These are phyloP conservation scores for Tuber brumale DNA, from an alignment of 495 filamentous ascomycete species.

Conservation along the genomic window DNA sequence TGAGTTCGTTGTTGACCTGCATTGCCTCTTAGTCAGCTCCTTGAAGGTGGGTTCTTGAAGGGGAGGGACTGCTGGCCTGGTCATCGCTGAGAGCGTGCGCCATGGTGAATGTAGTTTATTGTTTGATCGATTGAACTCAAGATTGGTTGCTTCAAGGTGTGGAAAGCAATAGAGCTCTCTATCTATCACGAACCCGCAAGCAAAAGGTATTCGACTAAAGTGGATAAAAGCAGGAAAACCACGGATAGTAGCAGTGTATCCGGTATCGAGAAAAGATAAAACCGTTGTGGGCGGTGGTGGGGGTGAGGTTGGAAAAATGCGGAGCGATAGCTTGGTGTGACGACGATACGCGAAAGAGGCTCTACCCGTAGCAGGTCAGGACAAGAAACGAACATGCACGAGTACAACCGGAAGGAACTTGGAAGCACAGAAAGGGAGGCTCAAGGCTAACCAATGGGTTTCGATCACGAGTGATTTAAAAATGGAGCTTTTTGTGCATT, in stretches of 20 bases:
- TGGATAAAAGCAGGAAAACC: not conserved
- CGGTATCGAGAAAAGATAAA: not conserved
- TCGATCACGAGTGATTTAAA: not conserved
- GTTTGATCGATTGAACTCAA: not conserved
- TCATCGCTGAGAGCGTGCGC: conserved; percentile 96
- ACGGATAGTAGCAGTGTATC: not conserved
- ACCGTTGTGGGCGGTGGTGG: not conserved
- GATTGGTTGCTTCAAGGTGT: not conserved
- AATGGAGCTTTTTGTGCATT: not conserved
- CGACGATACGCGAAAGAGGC: not conserved
- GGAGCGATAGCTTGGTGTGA: not conserved
- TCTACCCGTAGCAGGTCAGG: not conserved
- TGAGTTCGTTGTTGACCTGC: conserved; percentile 88
- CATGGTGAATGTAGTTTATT: conserved; percentile 55
- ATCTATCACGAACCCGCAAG: not conserved
- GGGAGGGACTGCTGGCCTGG: conserved; percentile 57
- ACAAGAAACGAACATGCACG: not conserved
- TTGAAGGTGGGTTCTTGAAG: conserved; percentile 9
- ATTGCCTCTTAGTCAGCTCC: conserved; percentile 12
- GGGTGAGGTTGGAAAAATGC: not conserved
- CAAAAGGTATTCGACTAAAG: not conserved
- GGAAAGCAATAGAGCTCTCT: not conserved
- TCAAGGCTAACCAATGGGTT: not conserved
- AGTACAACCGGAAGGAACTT: not conserved
- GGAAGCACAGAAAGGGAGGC: not conserved